Evolutionary conservation across 371 early-diverging fungal genomes (phyloP), one percentile per base, ranked within the genome.

Genomic region (Lichtheimia hyalospora): DNA sequence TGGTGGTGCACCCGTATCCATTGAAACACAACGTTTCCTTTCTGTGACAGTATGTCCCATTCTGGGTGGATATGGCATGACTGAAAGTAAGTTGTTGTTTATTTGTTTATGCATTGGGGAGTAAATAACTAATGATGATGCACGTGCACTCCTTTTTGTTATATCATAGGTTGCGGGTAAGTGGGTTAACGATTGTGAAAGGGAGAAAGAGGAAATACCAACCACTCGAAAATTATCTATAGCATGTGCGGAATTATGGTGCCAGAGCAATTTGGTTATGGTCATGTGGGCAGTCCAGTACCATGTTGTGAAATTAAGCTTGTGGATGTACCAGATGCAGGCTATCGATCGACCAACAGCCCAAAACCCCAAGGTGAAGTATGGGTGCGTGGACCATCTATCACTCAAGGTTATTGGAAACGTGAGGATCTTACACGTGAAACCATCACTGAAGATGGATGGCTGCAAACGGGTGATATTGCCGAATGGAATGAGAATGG

Each of bases 391-490:
- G 98, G 94, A 8, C 85, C 89, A 2, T 74, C 86, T 24, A 70
- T 93, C 40, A 87, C 90, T 58, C 81, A 77, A 46, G 76, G 77
- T 21, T 91, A 86, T 25, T 94, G 91, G 75, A 82, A 83, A 56
- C 90, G 91, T 40, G 82, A 87, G 2, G 87, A 86, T 28, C 78
- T 74, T 5, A 89, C 89, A 53, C 89, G 89, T 24, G 91, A 93
- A 66, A 74, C 90, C 0, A 68, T 94, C 44, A 87, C 86, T 13
- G 83, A 85, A 15, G 89, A 93, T 61, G 91, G 90, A 3, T 98
- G 97, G 97, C 64, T 97, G 24, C 85, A 82, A 73, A 96, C 97
- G 5, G 98, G 97, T 43, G 98, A 98, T 72, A 89, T 98, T 77
- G 96, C 88, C 23, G 85, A 90, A 71, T 87, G 84, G 85, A 77